Evolutionary conservation across 2,329 filamentous ascomycete genomes (phyloP), one percentile per base, ranked within the genome.

Genomic region (Sporothrix curviconia): DNA sequence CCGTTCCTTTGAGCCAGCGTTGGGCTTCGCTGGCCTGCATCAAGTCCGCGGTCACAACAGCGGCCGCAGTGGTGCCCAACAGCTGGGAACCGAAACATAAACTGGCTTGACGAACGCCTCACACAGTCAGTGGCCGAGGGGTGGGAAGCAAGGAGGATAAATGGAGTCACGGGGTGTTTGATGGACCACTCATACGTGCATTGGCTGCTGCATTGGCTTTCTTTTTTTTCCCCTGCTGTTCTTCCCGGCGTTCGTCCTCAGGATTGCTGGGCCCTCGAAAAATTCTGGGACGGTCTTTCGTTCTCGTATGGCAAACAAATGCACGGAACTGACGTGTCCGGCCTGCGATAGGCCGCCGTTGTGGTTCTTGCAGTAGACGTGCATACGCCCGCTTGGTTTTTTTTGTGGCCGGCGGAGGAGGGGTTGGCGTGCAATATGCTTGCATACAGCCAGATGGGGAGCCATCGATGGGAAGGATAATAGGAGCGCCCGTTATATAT

Each of bases 281-380:
- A 19, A 32, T 40, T 17, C 43, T 28, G n/a, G 22, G 24, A 25
- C 17, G 34, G 12, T 37, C 12, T n/a, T 19, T 43, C 25, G 28
- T 46, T 30, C 12, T 46, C 17, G 25, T 19, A 28, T 25, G 49
- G 39, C 19, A 22, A 49, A 42, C 57, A 54, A n/a, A 57, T 59
- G 50, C 37, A 50, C 57, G 37, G 37, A 47, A 59, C 58, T 61
- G 60, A 61, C 59, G 55, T 61, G 59, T 44, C 55, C 19, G 46
- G 28, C 32, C 32, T 55, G 57, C 55, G 50, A 57, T 59, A 59
- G 57, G 56, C 32, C 32, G 19, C 17, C 34, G 7, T 4, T 17
- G 34, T 11, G 43, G 22, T 2, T 51, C 22, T 51, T 17, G 25
- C 36, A 49, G 40, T 15, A 54, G 39, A 36, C 14, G 24, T 22